Conservation (phyloP, 2,329 filamentous ascomycete species). For the Hortaea werneckii region DNA sequence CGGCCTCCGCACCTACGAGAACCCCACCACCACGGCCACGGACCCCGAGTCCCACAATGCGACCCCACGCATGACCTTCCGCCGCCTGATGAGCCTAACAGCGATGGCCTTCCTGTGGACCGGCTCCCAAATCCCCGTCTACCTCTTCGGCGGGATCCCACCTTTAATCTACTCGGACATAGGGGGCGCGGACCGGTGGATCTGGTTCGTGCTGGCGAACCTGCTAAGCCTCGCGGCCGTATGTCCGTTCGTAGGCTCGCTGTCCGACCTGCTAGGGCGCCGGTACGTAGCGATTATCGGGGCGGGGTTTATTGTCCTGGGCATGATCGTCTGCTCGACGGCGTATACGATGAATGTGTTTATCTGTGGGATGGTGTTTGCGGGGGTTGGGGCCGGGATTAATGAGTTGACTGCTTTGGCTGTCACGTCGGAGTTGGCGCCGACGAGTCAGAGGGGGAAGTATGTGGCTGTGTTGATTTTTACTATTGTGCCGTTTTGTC, state of each 20-base stretch:
- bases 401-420: slow-evolving; percentile 60
- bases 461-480: slow-evolving; percentile 52
- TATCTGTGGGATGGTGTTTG: slow-evolving; percentile 52
- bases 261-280: slow-evolving; percentile 53
- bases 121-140: slow-evolving; percentile 49
- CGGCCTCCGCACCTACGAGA: slow-evolving; percentile 34
- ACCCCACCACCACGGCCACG: no score
- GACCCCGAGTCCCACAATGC: slow-evolving; percentile 38
- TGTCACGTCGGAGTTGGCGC: slow-evolving; percentile 57
- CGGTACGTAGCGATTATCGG: slow-evolving; percentile 50
- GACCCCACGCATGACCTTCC: slow-evolving; percentile 35
- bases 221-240: slow-evolving; percentile 46
- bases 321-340: slow-evolving; percentile 50
- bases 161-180: slow-evolving; percentile 46
- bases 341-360: slow-evolving; percentile 50
- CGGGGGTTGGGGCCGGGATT: slow-evolving; percentile 56
- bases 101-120: slow-evolving; percentile 54
- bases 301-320: slow-evolving; percentile 43
- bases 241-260: slow-evolving; percentile 54
- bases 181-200: slow-evolving; percentile 40
- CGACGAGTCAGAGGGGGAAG: slow-evolving; percentile 52
- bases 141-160: slow-evolving; percentile 31
- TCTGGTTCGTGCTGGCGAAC: slow-evolving; percentile 35
- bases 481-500: slow-evolving; percentile 52
- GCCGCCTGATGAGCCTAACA: slow-evolving; percentile 43